Percentiles rank a stretch among this genome's conserved stretches.
Conservation (phyloP, 2,329 filamentous ascomycete species). For the Fusarium sp. region DNA sequence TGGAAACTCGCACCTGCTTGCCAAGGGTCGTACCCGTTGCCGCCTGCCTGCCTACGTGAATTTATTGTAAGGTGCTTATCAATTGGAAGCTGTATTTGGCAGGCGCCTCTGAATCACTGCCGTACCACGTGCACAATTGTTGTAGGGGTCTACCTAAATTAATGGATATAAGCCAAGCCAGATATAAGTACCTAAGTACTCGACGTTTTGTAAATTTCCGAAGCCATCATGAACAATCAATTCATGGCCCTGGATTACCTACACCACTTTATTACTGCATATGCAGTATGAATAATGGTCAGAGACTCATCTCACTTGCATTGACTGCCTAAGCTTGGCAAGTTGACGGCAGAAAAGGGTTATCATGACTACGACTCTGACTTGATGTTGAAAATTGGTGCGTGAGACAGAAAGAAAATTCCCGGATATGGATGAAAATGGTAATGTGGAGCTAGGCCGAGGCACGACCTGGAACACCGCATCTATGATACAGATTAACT, state of each 20-base stretch:
- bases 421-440: constrained; percentile 23
- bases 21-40: constrained; percentile 31
- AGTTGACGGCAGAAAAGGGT: neutral
- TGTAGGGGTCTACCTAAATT: neutral
- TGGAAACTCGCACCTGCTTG: constrained; percentile 34
- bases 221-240: constrained; percentile 20
- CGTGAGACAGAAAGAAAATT: constrained; percentile 3
- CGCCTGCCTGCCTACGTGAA: constrained; percentile 3
- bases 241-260: neutral
- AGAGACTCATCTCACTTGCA: neutral
- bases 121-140: neutral
- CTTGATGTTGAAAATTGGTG: constrained; percentile 26
- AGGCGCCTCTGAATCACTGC: constrained; percentile 10
- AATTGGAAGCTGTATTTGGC: constrained; percentile 16
- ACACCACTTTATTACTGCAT: neutral
- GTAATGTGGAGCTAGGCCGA: constrained; percentile 24
- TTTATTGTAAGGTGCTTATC: constrained; percentile 18
- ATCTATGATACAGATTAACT: neutral
- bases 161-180: neutral
- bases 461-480: constrained; percentile 1
- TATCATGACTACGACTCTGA: constrained; percentile 25
- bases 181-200: neutral
- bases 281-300: neutral
- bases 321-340: neutral
- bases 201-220: neutral